Evolutionary conservation across 306 rosid species (phyloP), one percentile per base, ranked within the genome.

Genomic region (Inga oerstediana): DNA sequence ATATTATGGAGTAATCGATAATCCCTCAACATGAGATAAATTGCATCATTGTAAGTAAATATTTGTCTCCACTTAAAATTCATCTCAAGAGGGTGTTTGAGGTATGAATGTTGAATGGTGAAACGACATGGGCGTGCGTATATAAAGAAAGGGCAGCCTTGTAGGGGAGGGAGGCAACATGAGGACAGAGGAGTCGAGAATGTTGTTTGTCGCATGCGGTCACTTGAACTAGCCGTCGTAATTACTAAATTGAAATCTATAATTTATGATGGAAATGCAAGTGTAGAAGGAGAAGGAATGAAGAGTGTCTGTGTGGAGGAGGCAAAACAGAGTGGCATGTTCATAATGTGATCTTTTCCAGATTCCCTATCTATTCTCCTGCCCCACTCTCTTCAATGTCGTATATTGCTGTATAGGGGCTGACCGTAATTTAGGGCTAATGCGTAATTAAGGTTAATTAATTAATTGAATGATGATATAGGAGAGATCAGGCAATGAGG

Each of bases 321-420:
- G 92, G 88, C 97, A 91, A 61, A 74, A 27, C 83, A 37, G 62
- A 78, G 89, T 91, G 91, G 95, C 90, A 82, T 87, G 91, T 85
- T 81, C 80, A 85, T 69, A 32, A 77, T 83, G 77, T 67, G 84
- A 84, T 88, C 84, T 89, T 82, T 77, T 70, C 37, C 76, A 79
- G 89, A 82, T 79, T 82, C 82, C 82, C 51, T 80, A 22, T 74
- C 78, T 56, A 43, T n/a, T n/a, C 15, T 59, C 66, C 45, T 41
- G 4, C 51, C 51, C 51, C 52, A 48, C 52, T 48, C 15, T 48
- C 17, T 48, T 48, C 52, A 48, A 48, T 48, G 20, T 51, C 58
- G 58, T 51, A 51, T 51, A 16, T 51, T 51, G 6, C 7, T 51
- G 20, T 2, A 4, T 51, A 51, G 58, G 58, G 14, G 58, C 19